These are phyloP conservation scores for Phytophthora sansomeana DNA, from an alignment of 352 stramenopile species.

Conservation along the genomic window DNA sequence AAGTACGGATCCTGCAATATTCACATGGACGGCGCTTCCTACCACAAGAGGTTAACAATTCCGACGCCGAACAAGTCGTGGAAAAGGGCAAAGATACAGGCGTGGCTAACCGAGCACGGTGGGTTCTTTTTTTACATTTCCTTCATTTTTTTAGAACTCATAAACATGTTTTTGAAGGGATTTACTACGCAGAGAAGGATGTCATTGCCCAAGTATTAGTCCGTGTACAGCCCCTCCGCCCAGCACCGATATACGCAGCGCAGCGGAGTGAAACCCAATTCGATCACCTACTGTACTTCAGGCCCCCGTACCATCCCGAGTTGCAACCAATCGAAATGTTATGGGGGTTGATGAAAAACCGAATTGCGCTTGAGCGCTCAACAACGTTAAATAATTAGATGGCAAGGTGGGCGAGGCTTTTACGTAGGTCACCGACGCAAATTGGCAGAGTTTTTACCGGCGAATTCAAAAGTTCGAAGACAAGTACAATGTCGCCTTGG, in stretches of 20 bases:
- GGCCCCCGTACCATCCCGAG: not conserved
- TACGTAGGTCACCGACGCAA: not conserved
- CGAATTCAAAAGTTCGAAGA: not conserved
- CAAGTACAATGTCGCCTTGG: not conserved
- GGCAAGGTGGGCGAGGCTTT: not conserved
- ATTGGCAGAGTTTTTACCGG: not conserved
- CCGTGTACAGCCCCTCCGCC: not conserved
- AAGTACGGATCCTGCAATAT: not conserved
- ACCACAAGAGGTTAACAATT: not conserved
- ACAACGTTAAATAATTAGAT: not conserved
- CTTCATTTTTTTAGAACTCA: too few species aligned
- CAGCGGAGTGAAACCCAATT: not conserved
- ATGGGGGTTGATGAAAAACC: slow-evolving; percentile 5
- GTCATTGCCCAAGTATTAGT: not conserved
- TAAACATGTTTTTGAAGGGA: too few species aligned
- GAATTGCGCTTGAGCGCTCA: not conserved
- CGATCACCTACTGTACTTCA: not conserved
- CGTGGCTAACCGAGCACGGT: not conserved
- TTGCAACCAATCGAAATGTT: not conserved
- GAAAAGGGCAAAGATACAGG: not conserved
- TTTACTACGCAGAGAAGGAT: too few species aligned
- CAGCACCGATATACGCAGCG: not conserved
- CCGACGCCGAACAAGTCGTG: not conserved
- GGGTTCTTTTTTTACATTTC: not conserved
- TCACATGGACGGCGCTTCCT: not conserved